These are phyloP conservation scores for Fusarium austroafricanum DNA, from an alignment of 2,329 filamentous ascomycete genomes.

Conservation along the genomic window DNA sequence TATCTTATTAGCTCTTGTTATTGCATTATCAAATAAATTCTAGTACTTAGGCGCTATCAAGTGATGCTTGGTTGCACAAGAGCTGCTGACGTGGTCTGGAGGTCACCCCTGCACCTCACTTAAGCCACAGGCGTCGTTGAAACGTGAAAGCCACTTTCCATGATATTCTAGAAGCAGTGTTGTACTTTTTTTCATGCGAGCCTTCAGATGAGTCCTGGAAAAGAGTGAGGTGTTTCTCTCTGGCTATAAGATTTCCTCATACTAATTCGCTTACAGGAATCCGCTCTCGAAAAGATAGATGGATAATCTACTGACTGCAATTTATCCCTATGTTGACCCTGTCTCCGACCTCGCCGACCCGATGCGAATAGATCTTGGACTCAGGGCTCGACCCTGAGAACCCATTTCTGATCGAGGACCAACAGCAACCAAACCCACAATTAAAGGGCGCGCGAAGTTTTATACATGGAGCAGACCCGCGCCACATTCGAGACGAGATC, in stretches of 20 bases:
- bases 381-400: not conserved
- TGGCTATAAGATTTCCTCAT: rapidly evolving
- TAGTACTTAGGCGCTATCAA: too few relatives aligned
- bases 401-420: not conserved
- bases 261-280: not conserved
- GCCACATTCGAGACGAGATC: not conserved
- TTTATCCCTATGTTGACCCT: not conserved
- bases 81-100: too few relatives aligned
- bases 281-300: not conserved
- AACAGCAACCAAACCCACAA: not conserved
- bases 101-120: too few relatives aligned
- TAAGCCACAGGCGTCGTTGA: too few relatives aligned
- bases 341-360: not conserved
- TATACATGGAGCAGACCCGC: not conserved
- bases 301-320: not conserved
- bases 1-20: too few relatives aligned
- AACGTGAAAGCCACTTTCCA: too few relatives aligned
- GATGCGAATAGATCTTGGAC: slow-evolving; percentile 8
- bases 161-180: not conserved
- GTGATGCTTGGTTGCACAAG: too few relatives aligned
- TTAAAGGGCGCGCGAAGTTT: not conserved
- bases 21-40: too few relatives aligned
- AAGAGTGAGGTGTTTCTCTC: not conserved
- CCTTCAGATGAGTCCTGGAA: not conserved
- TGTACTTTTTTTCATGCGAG: not conserved